A percentile compares a stretch with the other conserved stretches of the same genome.
phyloP scores from a whole-genome alignment of 2,329 filamentous ascomycete genomes.

The Akanthomyces muscarius region DNA sequence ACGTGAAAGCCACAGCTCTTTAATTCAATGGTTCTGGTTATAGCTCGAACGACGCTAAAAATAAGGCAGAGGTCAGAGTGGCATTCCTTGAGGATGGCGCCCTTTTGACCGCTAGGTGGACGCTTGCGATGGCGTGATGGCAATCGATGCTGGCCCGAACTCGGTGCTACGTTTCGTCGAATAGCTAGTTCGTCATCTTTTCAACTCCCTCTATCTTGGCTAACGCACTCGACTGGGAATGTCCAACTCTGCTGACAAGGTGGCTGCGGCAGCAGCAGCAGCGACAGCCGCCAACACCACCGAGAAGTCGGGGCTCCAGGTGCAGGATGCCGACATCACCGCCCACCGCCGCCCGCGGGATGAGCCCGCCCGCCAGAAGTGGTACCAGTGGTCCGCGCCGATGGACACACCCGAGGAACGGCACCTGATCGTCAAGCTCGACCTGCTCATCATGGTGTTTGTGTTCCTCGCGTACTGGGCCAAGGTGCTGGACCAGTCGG shows the following conservation, averaged over 20 bases:
- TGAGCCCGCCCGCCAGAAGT: conserved; percentile 24
- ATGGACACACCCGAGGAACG: conserved; percentile 38
- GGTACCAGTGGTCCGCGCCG: conserved; percentile 45
- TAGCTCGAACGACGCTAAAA: no score
- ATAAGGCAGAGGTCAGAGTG: no score
- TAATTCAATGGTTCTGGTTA: no score
- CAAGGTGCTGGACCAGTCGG: conserved; percentile 43
- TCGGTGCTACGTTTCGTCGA: not conserved
- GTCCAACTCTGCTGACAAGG: not conserved
- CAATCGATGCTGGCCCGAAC: not conserved
- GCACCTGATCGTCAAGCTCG: conserved; percentile 50
- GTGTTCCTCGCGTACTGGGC: conserved; percentile 53
- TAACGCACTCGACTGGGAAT: not conserved
- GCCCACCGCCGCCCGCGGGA: not conserved
- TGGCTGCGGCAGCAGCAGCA: not conserved
- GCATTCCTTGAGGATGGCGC: not conserved
- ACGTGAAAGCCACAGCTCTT: no score
- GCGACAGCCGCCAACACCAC: not conserved
- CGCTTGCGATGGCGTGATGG: conserved; percentile 11
- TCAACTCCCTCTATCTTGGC: not conserved
- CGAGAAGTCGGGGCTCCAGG: not conserved
- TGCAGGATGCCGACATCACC: not conserved
- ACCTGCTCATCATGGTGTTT: conserved; percentile 53
- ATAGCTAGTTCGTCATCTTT: not conserved
- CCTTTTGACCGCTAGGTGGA: not conserved